Percentiles rank a stretch among this genome's conserved stretches.
These are phyloP conservation scores for Phytophthora cryptogea DNA, from an alignment of 352 stramenopile species.

Conservation along the genomic window DNA sequence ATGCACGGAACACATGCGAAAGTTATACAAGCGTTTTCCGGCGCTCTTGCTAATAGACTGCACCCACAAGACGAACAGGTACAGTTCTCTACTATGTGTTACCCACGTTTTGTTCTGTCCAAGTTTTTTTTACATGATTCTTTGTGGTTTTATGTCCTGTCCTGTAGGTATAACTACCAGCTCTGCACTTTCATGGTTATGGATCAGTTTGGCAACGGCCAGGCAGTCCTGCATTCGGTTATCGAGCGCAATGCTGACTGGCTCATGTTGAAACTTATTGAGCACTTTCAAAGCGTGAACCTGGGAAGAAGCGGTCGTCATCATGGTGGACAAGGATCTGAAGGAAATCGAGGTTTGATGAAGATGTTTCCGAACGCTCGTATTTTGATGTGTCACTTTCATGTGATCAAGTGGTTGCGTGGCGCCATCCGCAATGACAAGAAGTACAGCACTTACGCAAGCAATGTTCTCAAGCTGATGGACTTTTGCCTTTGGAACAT, in stretches of 20 bases:
- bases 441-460: conserved; percentile 1
- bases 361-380: background rate
- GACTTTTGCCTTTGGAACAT: conserved; percentile 10
- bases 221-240: conserved; percentile 4
- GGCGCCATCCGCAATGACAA: background rate
- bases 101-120: conserved; percentile 5
- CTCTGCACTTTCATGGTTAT: conserved; percentile 2
- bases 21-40: conserved; percentile 5
- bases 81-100: background rate
- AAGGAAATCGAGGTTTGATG: conserved; percentile 9
- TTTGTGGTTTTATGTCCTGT: no score
- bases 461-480: conserved; percentile 1
- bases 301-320: conserved; percentile 1
- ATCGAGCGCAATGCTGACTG: conserved; percentile 3
- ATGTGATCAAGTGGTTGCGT: conserved; percentile 5
- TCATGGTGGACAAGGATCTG: conserved; percentile 13
- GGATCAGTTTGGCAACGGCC: conserved; percentile 6
- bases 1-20: conserved; percentile 6
- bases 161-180: conserved; percentile 8
- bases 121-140: no score
- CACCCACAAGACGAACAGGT: conserved; percentile 15
- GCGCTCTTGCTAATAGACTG: conserved; percentile 13
- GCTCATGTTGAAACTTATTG: conserved; percentile 6
- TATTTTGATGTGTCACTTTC: conserved; percentile 6
- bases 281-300: conserved; percentile 6